Base-by-base conservation (phyloP, 768 basidiomycete species). In the Mycena vitilis region DNA sequence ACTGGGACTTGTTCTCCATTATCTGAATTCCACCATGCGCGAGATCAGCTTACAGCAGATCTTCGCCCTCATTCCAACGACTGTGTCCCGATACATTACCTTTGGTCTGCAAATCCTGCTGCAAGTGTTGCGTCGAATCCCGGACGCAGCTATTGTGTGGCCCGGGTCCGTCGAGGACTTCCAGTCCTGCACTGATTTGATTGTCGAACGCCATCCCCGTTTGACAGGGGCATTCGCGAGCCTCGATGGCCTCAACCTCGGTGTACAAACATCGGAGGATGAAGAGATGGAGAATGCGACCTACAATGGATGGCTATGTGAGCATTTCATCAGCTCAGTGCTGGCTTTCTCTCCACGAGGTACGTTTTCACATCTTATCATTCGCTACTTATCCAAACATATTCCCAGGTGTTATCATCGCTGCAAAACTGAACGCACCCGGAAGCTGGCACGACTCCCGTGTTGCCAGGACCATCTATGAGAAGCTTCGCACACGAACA, bases 371-470 rank as follows among this genome's bases (percentile, higher is more conserved):
- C 59, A 36, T 34, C 38, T 64, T 58, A 54, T 34, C 11, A 20
- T 22, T 18, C 22, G 51, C 15, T 47, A 12, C 25, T 65, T 48
- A 8, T 25, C 18, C 12, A 16, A 44, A 44, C 18, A 44, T 52
- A n/a, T n/a, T n/a, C n/a, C n/a, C n/a, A 84, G 83, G 83, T 40
- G 64, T 66, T 11, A 77, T 85, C 12, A 81, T 83, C 52, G 72
- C 66, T 2, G 77, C 77, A 0, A 64, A 65, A 7, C 57, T 82
- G 37, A 85, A 85, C 73, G 74, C 73, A 0, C 82, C 81, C 7
- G 80, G 82, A 1, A 84, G 82, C 62, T 84, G 82, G 82, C 82
- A 84, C 68, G 81, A 84, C 65, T 75, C 81, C 15, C 75, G 69
- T 30, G 75, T 83, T 18, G 78, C 81, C 4, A 73, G 68, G 8